phyloP scores from a whole-genome alignment of 305 asterid genomes.

The Ilex paraguariensis region DNA sequence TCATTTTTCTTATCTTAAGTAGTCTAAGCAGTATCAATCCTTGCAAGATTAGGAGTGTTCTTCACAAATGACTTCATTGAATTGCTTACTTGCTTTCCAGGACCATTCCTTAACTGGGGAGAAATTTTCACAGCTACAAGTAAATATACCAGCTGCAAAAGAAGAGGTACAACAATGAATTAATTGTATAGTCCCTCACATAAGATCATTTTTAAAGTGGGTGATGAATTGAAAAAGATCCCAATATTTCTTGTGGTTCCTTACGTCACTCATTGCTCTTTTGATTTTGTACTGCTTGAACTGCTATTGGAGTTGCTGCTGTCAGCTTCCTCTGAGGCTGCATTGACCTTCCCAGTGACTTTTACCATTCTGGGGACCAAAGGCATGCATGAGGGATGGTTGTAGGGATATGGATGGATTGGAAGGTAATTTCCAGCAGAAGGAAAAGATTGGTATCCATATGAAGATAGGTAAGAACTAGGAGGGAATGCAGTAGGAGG shows the following conservation, averaged over 20 bases:
- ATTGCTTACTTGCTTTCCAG: background rate
- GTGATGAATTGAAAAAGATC: background rate
- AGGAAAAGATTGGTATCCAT: constrained; percentile 6
- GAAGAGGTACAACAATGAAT: background rate
- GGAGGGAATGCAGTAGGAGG: constrained; percentile 8
- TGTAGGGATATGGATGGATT: constrained; percentile 7
- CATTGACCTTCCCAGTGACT: constrained; percentile 7
- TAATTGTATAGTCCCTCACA: background rate
- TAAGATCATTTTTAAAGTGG: background rate
- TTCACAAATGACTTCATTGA: background rate
- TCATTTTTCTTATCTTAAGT: background rate
- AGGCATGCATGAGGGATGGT: constrained; percentile 6
- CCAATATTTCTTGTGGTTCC: background rate
- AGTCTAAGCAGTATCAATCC: background rate
- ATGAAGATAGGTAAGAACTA: constrained; percentile 11
- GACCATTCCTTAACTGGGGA: background rate
- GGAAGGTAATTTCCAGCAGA: constrained; percentile 10
- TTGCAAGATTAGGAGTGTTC: background rate
- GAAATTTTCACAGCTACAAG: background rate
- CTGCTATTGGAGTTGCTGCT: constrained; percentile 8
- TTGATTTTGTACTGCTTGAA: constrained; percentile 22
- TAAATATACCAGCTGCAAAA: background rate
- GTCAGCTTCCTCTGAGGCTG: constrained; percentile 13
- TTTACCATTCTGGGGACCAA: constrained; percentile 2
- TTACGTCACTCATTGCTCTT: background rate